Evolutionary conservation across 805 yeast species (phyloP).

Genomic region (Candida methanosorbosa): DNA sequence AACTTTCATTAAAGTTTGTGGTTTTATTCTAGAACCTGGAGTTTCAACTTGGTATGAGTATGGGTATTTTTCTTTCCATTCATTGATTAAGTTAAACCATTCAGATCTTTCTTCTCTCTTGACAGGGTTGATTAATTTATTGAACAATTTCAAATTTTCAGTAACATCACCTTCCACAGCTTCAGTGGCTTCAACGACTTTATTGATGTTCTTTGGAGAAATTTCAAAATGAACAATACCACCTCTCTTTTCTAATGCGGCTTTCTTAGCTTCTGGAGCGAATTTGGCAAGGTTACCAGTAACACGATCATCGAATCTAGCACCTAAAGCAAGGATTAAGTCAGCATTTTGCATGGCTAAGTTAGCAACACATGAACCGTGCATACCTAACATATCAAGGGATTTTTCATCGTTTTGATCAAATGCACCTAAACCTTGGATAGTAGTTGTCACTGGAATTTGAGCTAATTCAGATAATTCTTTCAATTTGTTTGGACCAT

Average conservation of each 20-base stretch:
- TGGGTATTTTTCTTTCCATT: constrained; percentile 85
- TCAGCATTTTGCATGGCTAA: constrained; percentile 91
- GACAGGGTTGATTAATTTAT: constrained; percentile 63
- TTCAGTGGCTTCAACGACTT: constrained; percentile 93
- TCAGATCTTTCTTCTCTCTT: constrained; percentile 53
- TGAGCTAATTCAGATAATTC: constrained; percentile 84
- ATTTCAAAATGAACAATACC: constrained; percentile 97
- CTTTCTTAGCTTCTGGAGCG: constrained; percentile 89
- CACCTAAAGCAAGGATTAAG: constrained; percentile 88
- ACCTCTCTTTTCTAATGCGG: constrained; percentile 83
- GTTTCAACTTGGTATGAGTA: constrained; percentile 76
- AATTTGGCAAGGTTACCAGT: constrained; percentile 79
- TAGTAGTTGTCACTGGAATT: constrained; percentile 93
- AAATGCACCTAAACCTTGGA: constrained; percentile 90
- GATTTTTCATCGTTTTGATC: constrained; percentile 90
- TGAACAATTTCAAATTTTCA: constrained; percentile 58
- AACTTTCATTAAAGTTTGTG: constrained; percentile 83
- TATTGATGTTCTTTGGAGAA: constrained; percentile 93
- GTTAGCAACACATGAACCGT: constrained; percentile 93
- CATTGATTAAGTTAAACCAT: constrained; percentile 69
- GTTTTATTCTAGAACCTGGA: constrained; percentile 74
- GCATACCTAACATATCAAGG: constrained; percentile 97
- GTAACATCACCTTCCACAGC: constrained; percentile 97
- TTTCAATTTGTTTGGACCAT: constrained; percentile 71
- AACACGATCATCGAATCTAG: constrained; percentile 98